Evolutionary conservation across 345 rosid genomes (phyloP), one percentile per base, ranked within the genome.

Genomic region (Ceriops tagal): DNA sequence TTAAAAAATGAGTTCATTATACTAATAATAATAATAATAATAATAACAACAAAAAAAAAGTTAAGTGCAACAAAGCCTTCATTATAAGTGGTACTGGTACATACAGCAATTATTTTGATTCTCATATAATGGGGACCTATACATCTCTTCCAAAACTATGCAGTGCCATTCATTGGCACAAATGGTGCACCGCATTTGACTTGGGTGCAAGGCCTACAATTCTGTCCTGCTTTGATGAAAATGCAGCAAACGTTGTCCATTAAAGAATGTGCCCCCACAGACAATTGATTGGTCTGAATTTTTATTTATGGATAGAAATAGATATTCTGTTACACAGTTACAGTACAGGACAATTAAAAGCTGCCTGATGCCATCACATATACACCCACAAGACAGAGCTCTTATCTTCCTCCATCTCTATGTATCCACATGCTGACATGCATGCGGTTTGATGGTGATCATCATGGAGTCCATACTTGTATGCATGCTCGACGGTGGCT

Each of bases 261-360:
- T 37, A 35, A 75, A 69, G 61, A 49, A 31, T 18, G 34, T 26
- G 65, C 55, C 67, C 67, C 81, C 68, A 71, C 68, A 71, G 35
- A 53, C 0, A 43, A 43, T 43, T 73, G 74, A 73, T 69, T 73
- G 77, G 71, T 62, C 24, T 31, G 46, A 18, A 65, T 31, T 30
- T 68, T 58, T 64, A 26, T 62, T 52, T 35, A 77, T 52, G 62
- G 70, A 77, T 30, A 30, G 62, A 46, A 68, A 61, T 34, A 63
- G 64, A 69, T 61, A 64, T 71, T 71, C 76, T 77, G 76, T 39
- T 43, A 43, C 47, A 39, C 47, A 10, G 47, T 55, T 60, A 68
- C 71, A 64, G 65, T 68, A 64, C n/a, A 53, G n/a, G 74, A 77
- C 80, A 77, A 59, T 60, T 3, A 16, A 61, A 78, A 56, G 30